phyloP scores from a whole-genome alignment of 2,329 filamentous ascomycete species.

The Ceratocystis alfenasii region DNA sequence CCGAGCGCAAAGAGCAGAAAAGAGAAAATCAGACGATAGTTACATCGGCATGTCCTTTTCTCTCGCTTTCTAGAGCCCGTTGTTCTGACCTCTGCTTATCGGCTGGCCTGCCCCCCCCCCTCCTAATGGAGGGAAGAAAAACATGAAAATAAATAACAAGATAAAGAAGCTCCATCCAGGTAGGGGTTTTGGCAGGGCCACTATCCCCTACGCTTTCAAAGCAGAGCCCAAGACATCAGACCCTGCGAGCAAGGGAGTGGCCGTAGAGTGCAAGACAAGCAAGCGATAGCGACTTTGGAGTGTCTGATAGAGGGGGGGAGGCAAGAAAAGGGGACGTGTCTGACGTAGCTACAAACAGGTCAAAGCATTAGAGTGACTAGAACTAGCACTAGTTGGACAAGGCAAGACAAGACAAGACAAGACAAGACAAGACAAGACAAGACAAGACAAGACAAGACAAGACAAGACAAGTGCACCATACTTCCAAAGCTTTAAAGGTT shows the following conservation, averaged over 20 bases:
- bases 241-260: no score
- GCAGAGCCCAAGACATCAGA: no score
- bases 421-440: neutral
- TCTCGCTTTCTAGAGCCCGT: neutral
- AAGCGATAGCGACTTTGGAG: no score
- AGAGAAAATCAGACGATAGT: neutral
- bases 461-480: neutral
- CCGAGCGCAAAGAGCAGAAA: neutral
- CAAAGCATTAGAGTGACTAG: no score
- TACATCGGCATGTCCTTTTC: neutral
- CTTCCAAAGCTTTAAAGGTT: neutral
- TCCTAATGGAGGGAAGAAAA: neutral
- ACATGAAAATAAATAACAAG: neutral
- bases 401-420: neutral
- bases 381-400: no score
- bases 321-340: no score
- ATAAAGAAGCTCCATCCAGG: neutral
- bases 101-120: neutral
- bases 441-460: neutral
- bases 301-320: no score
- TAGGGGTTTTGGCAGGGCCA: no score
- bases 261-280: no score
- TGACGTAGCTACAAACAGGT: no score
- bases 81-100: neutral
- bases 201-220: no score